Conservation (phyloP, 805 yeast species). For the Wickerhamiella siamensis region DNA sequence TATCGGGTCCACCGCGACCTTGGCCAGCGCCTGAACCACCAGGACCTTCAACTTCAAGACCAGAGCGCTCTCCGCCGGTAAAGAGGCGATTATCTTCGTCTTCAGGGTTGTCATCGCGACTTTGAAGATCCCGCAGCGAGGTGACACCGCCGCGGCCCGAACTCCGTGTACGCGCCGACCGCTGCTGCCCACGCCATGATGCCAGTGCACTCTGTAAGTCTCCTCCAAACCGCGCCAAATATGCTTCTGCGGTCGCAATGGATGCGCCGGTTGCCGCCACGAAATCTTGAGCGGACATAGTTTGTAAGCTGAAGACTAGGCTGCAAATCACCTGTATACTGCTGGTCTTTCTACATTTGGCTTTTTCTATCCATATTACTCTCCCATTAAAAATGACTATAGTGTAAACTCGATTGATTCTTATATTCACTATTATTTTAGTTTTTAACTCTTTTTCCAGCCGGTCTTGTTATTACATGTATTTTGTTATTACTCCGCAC, state of each 20-base stretch:
- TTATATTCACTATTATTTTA: too few species aligned
- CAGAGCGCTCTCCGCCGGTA: conserved; percentile 60
- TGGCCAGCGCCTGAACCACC: conserved; percentile 8
- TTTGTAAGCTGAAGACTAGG: neutral
- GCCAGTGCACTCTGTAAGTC: neutral
- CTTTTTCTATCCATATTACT: too few species aligned
- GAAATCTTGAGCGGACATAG: neutral
- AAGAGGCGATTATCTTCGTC: conserved; percentile 30
- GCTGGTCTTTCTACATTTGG: too few species aligned
- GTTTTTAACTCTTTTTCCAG: too few species aligned
- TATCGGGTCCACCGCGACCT: conserved; percentile 8
- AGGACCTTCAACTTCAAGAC: conserved; percentile 58
- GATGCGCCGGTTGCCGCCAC: neutral
- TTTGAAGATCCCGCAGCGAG: conserved; percentile 20
- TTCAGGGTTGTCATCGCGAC: conserved; percentile 4
- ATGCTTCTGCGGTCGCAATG: neutral
- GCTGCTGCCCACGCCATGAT: neutral
- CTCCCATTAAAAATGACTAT: too few species aligned
- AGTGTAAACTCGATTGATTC: too few species aligned
- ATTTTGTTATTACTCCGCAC: too few species aligned
- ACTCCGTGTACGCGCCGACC: neutral
- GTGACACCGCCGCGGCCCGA: conserved; percentile 17
- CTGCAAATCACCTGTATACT: too few species aligned
- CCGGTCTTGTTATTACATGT: too few species aligned
- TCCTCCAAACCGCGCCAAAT: neutral